phyloP scores from a whole-genome alignment of 805 yeast species.

The Kuraishia ogatae region DNA sequence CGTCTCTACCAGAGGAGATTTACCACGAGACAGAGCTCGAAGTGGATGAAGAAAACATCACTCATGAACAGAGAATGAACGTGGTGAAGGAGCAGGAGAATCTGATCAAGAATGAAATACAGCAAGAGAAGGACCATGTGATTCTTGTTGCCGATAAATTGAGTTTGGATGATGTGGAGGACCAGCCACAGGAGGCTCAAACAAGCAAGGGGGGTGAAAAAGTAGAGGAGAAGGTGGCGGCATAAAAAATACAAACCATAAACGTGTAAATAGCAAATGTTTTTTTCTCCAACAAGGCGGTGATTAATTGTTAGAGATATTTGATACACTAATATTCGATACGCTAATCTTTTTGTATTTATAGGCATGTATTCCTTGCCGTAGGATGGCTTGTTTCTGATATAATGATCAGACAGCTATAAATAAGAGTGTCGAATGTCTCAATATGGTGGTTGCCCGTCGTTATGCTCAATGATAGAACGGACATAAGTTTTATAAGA shows the following conservation, averaged over 20 bases:
- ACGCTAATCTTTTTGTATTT: too few species aligned
- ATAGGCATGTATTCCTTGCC: too few species aligned
- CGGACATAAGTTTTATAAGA: too few species aligned
- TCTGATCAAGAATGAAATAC: conserved; percentile 79
- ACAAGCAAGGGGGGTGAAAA: not conserved
- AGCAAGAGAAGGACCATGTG: conserved; percentile 60
- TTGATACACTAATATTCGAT: not conserved
- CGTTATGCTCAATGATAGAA: too few species aligned
- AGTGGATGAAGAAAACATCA: conserved; percentile 56
- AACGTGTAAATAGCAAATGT: not conserved
- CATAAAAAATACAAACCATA: not conserved
- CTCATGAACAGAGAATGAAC: conserved; percentile 62
- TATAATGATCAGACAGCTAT: too few species aligned
- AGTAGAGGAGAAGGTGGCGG: not conserved
- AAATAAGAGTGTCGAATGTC: too few species aligned
- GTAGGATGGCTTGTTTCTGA: too few species aligned
- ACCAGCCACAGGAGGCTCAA: conserved; percentile 2
- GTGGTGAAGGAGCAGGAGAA: conserved; percentile 75
- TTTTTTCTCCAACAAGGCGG: too few species aligned
- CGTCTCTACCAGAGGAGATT: conserved; percentile 89
- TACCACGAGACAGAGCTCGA: conserved; percentile 92
- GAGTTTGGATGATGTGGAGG: conserved; percentile 44
- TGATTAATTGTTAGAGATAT: too few species aligned
- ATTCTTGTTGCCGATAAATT: conserved; percentile 55
- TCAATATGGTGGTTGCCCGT: too few species aligned